Base-by-base conservation (phyloP, 106 monocot species). In the Apostasia ramifera region DNA sequence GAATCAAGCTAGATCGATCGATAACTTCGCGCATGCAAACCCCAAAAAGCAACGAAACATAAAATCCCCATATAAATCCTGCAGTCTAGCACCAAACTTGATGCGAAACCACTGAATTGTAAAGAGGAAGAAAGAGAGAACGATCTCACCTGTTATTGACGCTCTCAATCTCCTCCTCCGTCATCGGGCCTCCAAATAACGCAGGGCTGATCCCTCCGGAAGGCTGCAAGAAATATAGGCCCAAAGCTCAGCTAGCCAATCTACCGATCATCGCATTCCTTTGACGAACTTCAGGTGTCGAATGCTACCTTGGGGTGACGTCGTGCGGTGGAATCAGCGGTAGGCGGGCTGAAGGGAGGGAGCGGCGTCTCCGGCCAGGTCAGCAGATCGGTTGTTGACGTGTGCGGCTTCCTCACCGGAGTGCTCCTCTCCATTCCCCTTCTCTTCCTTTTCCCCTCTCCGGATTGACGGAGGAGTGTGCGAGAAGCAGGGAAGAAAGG, bases 351-450 rank as follows among this genome's bases (percentile, higher is more conserved):
- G 62, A 52, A 41, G 6, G 46, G 5, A 60, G 75, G 26, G 26
- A 26, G 26, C 43, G 84, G 79, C 2, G 54, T 76, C 54, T 88
- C 88, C 64, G 70, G 13, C 88, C 88, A 88, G 0, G 76, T 79
- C 39, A 88, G 79, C 79, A 88, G 81, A 72, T 88, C 88, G 50
- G 84, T 79, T 51, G 88, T 84, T 9, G 73, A 74, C 26, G 76
- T 73, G 71, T 75, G 74, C 40, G 81, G 69, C 66, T 81, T 88
- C 70, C 81, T 81, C 63, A 78, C 73, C 61, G 84, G 88, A 47
- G 74, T 76, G 52, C 70, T 81, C 66, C 70, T 73, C 79, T 86
- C 86, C 82, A 83, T 80, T 51, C 49, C 9, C 60, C 51, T 3
- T 81, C 67, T 50, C 54, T 60, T 72, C 62, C 59, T 68, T 63